Evolutionary conservation across 1,139 yeast species (phyloP), one percentile per base, ranked within the genome.

Genomic region (Wickerhamiella infanticola): DNA sequence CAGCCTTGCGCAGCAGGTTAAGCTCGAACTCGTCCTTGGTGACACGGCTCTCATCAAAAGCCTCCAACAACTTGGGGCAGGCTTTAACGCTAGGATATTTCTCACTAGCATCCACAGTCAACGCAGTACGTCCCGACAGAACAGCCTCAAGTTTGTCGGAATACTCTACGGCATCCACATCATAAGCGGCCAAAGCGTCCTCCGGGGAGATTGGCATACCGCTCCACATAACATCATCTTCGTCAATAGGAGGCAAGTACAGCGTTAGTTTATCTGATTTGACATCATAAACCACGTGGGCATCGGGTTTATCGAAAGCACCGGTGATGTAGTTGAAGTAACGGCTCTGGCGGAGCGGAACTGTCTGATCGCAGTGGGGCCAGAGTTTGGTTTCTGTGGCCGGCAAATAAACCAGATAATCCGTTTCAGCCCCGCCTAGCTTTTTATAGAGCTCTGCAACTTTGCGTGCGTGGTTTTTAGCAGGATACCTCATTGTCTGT

Each of bases 161-260:
- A 57, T 80, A 82, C 52, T 74, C 65, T 47, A 88, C 94, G 39
- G 75, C 79, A 61, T 90, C 97, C 35, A 84, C 88, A 54, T 88
- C 95, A 56, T 66, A 90, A 51, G 68, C 70, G 23, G 65, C 60
- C 43, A 63, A 49, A 0, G 96, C 95, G 24, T 80, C 77, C 45
- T 79, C 77, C n/a, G 70, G 56, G 38, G 75, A 67, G 45, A 84
- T 53, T 1, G 98, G 97, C 63, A 81, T 61, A 0, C 98, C 98
- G 48, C 93, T 79, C 97, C 98, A 90, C 88, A 90, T 82, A 43
- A 90, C 83, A 59, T 84, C 95, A 42, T 90, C 97, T 45, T 74
- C 66, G 59, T 86, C 95, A 43, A 88, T 70, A 48, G 81, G 74
- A 3, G 97, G 96, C 45, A 90, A 68, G 58, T 81, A 88, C 41